Conservation (phyloP, 257 asterid species). For the Jacaranda mimosifolia region DNA sequence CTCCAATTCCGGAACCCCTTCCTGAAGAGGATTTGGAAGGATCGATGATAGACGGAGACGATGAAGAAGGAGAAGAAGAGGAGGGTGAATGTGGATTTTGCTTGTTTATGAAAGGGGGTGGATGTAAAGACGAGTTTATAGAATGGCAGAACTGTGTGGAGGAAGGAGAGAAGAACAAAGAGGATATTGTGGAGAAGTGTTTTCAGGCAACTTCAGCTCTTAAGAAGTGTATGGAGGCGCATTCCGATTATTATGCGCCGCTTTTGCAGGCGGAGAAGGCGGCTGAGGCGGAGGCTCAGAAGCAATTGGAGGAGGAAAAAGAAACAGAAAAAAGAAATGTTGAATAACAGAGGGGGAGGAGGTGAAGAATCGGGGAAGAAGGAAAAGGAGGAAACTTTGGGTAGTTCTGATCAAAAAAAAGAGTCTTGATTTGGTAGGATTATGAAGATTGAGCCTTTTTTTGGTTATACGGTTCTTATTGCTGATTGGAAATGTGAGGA, state of each 20-base stretch:
- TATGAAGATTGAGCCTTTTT: constrained; percentile 22
- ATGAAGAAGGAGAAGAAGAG: constrained; percentile 59
- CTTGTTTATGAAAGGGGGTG: constrained; percentile 88
- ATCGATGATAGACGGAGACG: constrained; percentile 21
- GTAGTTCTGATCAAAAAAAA: constrained; percentile 39
- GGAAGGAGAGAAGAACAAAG: constrained; percentile 67
- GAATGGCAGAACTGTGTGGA: constrained; percentile 83
- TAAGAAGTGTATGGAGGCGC: constrained; percentile 82
- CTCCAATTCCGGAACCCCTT: neutral
- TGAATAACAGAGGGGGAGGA: constrained; percentile 21
- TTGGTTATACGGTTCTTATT: constrained; percentile 15
- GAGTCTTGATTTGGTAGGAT: constrained; percentile 27
- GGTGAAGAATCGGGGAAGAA: constrained; percentile 28
- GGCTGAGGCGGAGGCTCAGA: constrained; percentile 61
- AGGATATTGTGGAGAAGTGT: constrained; percentile 75
- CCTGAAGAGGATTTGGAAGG: constrained; percentile 1
- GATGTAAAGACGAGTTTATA: constrained; percentile 65
- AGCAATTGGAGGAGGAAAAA: constrained; percentile 57
- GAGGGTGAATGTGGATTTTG: constrained; percentile 87
- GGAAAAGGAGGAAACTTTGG: constrained; percentile 28
- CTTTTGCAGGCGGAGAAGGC: constrained; percentile 73
- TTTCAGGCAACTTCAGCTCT: constrained; percentile 58
- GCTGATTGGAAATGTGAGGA: constrained; percentile 24
- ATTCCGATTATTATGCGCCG: constrained; percentile 76
- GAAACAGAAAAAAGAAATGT: constrained; percentile 43